A percentile compares a stretch with the other conserved stretches of the same genome.
Conservation (phyloP, 495 filamentous ascomycete genomes). For the Trichoderma erinaceum region DNA sequence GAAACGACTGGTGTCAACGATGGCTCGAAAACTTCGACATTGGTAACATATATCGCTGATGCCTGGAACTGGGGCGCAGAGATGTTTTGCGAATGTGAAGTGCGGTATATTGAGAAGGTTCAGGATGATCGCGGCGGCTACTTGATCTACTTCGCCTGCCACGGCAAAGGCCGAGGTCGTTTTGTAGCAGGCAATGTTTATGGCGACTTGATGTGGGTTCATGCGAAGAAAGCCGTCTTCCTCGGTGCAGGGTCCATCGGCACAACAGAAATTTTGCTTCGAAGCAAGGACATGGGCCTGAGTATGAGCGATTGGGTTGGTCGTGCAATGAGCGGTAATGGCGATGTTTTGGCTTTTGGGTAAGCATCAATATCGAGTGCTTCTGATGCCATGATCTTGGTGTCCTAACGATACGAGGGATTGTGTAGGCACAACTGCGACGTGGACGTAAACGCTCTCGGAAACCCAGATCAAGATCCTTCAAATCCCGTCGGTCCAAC, state of each 20-base stretch:
- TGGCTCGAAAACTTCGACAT: slow-evolving; percentile 57
- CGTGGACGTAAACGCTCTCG: slow-evolving; percentile 50
- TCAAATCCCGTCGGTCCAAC: slow-evolving; percentile 55
- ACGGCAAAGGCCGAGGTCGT: slow-evolving; percentile 50
- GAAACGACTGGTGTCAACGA: slow-evolving; percentile 62
- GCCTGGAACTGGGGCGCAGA: slow-evolving; percentile 72
- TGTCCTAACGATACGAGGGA: background rate
- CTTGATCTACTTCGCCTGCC: slow-evolving; percentile 60
- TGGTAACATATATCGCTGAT: slow-evolving; percentile 63
- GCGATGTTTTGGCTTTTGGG: slow-evolving; percentile 60
- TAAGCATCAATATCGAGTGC: slow-evolving; percentile 20
- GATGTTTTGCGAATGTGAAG: slow-evolving; percentile 67
- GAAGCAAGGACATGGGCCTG: slow-evolving; percentile 54
- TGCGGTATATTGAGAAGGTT: slow-evolving; percentile 55
- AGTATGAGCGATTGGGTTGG: slow-evolving; percentile 52
- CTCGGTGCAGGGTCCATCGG: slow-evolving; percentile 56
- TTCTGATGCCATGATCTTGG: background rate
- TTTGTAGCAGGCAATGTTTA: slow-evolving; percentile 50
- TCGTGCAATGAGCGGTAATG: slow-evolving; percentile 61
- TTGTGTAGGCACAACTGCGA: slow-evolving; percentile 50
- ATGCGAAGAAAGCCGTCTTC: slow-evolving; percentile 54
- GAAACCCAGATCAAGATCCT: slow-evolving; percentile 40
- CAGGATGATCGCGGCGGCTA: slow-evolving; percentile 45
- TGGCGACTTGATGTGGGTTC: slow-evolving; percentile 63
- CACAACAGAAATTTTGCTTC: slow-evolving; percentile 60